Evolutionary conservation across 169 alveolate genomes (phyloP), one percentile per base, ranked within the genome.

Genomic region (Plasmodium gaboni): DNA sequence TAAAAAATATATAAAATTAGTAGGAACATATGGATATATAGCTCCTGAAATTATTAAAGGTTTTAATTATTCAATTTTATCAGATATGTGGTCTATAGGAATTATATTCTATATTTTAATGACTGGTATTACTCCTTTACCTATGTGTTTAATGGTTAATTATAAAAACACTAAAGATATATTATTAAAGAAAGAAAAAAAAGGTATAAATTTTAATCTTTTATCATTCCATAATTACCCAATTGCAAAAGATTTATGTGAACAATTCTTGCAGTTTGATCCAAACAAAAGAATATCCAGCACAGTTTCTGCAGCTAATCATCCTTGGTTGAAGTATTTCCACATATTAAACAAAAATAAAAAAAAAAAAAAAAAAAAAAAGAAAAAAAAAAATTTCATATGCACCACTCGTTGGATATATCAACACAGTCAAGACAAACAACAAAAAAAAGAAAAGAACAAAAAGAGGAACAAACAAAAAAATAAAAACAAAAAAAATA

Each of bases 1-100:
- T 15, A 80, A 38, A 46, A 80, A 55, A 42, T 70, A 80, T 24
- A 19, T 92, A n/a, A 93, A 94, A 85, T 89, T 95, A 15, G 97
- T 95, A 0, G 97, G 97, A 1, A 95, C 97, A 68, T 95, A 94
- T 67, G 97, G 97, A 6, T 95, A 95, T 70, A 87, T 95, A 13
- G 97, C 97, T 1, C 97, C 97, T 15, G 97, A 95, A 86, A 94
- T 95, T 17, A 76, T 95, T 19, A 93, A 94, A 69, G 97, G 97
- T 7, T 95, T 90, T 64, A 96, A 94, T 9, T 95, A 95, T 73
- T 78, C 98, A 12, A 60, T 95, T 26, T 95, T 96, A 44, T 95
- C 98, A 4, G 98, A 97, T 83, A 83, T 97, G 92, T 97, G 98
- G 98, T 92, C 97, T 50, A 94, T 97, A 1, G 98, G 98, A 69